Percentiles rank a stretch among this genome's conserved stretches.
phyloP scores from a whole-genome alignment of 2,329 filamentous ascomycete species.

The Canariomyces notabilis region DNA sequence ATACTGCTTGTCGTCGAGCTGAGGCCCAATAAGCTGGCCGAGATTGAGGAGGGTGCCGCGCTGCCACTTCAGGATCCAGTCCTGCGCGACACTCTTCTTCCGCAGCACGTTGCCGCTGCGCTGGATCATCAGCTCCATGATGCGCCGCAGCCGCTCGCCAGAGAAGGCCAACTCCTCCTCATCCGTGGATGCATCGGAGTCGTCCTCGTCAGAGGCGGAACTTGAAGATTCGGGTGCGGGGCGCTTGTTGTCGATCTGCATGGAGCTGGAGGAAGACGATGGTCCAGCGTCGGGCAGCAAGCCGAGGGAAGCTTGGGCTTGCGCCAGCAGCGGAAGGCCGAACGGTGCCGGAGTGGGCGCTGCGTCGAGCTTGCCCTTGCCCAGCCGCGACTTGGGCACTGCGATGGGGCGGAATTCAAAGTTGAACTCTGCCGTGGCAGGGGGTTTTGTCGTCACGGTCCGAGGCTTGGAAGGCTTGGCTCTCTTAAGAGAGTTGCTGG shows the following conservation, averaged over 20 bases:
- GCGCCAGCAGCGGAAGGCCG: too few species aligned
- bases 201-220: too few species aligned
- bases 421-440: background rate
- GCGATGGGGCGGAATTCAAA: background rate
- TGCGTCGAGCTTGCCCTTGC: background rate
- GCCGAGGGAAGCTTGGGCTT: too few species aligned
- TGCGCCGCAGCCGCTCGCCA: background rate
- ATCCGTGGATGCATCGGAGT: too few species aligned
- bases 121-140: background rate
- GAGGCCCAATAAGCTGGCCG: background rate
- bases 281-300: too few species aligned
- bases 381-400: background rate
- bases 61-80: background rate
- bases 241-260: background rate
- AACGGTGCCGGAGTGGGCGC: background rate
- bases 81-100: background rate
- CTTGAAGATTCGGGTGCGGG: background rate
- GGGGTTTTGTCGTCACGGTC: too few species aligned
- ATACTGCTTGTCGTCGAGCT: background rate
- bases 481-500: too few species aligned
- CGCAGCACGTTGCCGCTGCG: background rate
- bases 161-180: background rate
- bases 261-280: too few species aligned
- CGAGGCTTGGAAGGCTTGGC: too few species aligned
- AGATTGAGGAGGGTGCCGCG: background rate